Percentiles rank a stretch among this genome's conserved stretches.
These are phyloP conservation scores for Trypethelium eluteriae DNA, from an alignment of 495 filamentous ascomycete species.

Conservation along the genomic window DNA sequence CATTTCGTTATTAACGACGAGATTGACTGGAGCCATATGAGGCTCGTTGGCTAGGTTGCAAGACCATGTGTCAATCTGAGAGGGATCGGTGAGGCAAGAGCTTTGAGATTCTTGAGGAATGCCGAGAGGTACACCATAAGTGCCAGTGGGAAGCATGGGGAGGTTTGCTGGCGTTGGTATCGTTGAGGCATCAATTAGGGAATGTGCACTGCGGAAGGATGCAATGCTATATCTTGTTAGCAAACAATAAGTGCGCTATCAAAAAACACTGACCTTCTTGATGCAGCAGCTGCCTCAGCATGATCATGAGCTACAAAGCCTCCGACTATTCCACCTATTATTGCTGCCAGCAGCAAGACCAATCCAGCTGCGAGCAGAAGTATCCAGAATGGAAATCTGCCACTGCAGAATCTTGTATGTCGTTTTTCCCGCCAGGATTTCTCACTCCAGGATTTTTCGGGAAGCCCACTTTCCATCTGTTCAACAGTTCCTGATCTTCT, in stretches of 20 bases:
- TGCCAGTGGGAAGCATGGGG: constrained; percentile 53
- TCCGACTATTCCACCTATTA: constrained; percentile 35
- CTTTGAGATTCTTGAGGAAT: constrained; percentile 49
- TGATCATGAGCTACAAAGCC: constrained; percentile 26
- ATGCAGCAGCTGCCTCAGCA: background rate
- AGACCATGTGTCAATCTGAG: constrained; percentile 60
- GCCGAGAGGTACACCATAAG: constrained; percentile 52
- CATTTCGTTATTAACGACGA: constrained; percentile 37
- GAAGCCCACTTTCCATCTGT: constrained; percentile 5
- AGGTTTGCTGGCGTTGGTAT: constrained; percentile 47
- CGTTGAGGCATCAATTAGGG: constrained; percentile 57
- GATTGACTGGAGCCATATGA: constrained; percentile 10
- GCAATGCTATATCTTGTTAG: background rate
- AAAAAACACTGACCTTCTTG: background rate
- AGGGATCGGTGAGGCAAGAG: constrained; percentile 56
- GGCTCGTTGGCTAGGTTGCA: constrained; percentile 42
- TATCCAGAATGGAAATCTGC: constrained; percentile 31
- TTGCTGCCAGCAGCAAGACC: constrained; percentile 42
- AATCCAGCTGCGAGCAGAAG: constrained; percentile 48
- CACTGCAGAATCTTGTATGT: constrained; percentile 29
- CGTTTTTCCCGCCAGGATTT: constrained; percentile 30
- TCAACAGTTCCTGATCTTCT: background rate
- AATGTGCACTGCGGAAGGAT: constrained; percentile 46
- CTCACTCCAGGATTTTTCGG: constrained; percentile 30
- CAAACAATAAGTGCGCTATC: background rate